Evolutionary conservation across 768 basidiomycete species (phyloP), one percentile per base, ranked within the genome.

Genomic region (Tylopilus intermedius): DNA sequence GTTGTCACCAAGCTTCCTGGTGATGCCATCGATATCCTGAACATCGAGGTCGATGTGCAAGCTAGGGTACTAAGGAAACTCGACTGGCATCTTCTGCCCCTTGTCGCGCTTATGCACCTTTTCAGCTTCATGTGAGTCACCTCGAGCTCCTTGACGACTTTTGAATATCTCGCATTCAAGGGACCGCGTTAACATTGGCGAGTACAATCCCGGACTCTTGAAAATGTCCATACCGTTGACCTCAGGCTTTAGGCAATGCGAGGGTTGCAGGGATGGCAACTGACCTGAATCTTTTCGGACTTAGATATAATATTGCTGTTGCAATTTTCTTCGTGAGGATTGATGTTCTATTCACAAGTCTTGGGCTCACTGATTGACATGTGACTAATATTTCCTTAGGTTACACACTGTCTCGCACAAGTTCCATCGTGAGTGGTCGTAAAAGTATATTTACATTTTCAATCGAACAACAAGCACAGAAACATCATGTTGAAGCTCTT

Each of bases 261-360:
- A 44, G 32, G 42, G 32, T 49, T 32, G 49, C 49, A 39, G 40
- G 49, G 14, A 49, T 49, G 49, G 41, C 21, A 10, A 21, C 8
- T 1, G 41, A 50, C 10, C 14, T 50, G 33, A 8, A 50, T 5
- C 49, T 50, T 42, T 6, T 35, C 13, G 49, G 49, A 43, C 41
- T 50, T 6, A 43, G 41, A n/a, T 50, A 43, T 18, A 50, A 50
- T 13, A 50, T 15, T 35, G 49, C 49, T 37, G 24, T 41, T 35
- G 49, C 49, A 13, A n/a, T 50, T 6, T 50, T 50, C n/a, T 35
- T 43, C 18, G 49, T 50, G 26, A 15, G 49, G 7, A 22, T 30
- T 5, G 6, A 38, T 38, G 3, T 5, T 38, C n/a, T 38, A 11
- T n/a, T 38, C 5, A 6, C 8, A 15, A 24, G 18, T 18, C 18